A percentile compares a stretch with the other conserved stretches of the same genome.
Conservation (phyloP, 371 early-diverging fungal species). For the Mortierella sp. region DNA sequence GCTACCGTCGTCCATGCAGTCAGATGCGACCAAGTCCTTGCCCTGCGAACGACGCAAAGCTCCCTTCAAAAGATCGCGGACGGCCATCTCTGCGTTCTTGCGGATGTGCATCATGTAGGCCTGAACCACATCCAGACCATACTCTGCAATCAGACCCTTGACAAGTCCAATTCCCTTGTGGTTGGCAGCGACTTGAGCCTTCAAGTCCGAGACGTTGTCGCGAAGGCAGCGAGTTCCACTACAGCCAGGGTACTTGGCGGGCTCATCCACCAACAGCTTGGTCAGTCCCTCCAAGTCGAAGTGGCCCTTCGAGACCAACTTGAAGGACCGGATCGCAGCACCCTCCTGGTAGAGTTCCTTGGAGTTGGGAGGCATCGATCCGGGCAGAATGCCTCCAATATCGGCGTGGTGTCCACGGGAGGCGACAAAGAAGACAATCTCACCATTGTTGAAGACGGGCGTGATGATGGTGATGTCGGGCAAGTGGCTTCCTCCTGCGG, state of each 20-base stretch:
- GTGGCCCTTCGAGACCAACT: conserved; percentile 83
- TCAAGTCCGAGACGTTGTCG: conserved; percentile 94
- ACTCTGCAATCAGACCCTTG: conserved; percentile 84
- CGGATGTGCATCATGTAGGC: conserved; percentile 93
- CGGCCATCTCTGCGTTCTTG: conserved; percentile 90
- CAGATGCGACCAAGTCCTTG: conserved; percentile 71
- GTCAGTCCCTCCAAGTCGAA: conserved; percentile 87
- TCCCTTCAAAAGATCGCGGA: conserved; percentile 78
- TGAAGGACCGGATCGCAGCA: conserved; percentile 91
- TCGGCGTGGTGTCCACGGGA: conserved; percentile 98
- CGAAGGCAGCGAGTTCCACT: conserved; percentile 87
- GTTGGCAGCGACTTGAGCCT: conserved; percentile 97
- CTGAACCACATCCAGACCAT: conserved; percentile 88
- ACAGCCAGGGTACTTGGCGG: conserved; percentile 89
- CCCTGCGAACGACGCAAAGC: conserved; percentile 64
- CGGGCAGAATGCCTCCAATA: conserved; percentile 91
- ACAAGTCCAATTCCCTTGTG: conserved; percentile 92
- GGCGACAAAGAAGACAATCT: conserved; percentile 95
- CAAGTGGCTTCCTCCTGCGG: conserved; percentile 96
- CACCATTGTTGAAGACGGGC: conserved; percentile 89
- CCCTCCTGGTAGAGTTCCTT: conserved; percentile 95
- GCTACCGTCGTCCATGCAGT: conserved; percentile 96
- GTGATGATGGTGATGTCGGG: conserved; percentile 98
- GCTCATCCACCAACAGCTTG: conserved; percentile 80
- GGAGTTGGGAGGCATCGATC: conserved; percentile 88